These are phyloP conservation scores for Ceraceosorus bombacis DNA, from an alignment of 1,284 basidiomycete genomes.

Conservation along the genomic window DNA sequence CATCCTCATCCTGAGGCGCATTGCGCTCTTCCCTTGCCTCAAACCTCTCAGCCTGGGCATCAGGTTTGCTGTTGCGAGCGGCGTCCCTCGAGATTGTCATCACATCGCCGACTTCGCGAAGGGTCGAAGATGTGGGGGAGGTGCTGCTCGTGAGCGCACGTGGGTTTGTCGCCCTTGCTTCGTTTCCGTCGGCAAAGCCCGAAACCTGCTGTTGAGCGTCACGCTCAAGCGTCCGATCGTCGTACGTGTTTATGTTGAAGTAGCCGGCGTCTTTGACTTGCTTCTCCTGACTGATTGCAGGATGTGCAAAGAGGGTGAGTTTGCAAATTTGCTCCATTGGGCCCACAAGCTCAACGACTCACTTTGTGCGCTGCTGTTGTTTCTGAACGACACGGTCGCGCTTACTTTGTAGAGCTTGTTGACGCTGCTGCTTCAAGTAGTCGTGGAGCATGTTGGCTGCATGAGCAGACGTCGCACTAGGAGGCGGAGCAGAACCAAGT, in stretches of 20 bases:
- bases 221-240: not conserved
- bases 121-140: no score
- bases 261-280: not conserved
- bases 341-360: not conserved
- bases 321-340: no score
- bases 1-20: no score
- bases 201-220: not conserved
- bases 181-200: no score
- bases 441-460: conserved; percentile 2
- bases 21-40: no score
- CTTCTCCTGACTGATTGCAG: not conserved
- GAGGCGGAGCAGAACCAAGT: not conserved
- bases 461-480: not conserved
- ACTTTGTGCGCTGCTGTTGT: not conserved
- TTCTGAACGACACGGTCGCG: not conserved
- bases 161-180: no score
- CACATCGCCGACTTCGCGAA: no score
- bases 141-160: no score
- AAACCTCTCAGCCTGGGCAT: no score
- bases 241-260: not conserved
- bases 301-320: not conserved
- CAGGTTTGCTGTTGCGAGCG: no score
- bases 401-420: conserved; percentile 1
- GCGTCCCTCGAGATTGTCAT: no score
- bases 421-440: not conserved